A percentile compares a stretch with the other conserved stretches of the same genome.
Evolutionary conservation across 768 basidiomycete genomes (phyloP).

Genomic region (Leccinum subtestaceum): DNA sequence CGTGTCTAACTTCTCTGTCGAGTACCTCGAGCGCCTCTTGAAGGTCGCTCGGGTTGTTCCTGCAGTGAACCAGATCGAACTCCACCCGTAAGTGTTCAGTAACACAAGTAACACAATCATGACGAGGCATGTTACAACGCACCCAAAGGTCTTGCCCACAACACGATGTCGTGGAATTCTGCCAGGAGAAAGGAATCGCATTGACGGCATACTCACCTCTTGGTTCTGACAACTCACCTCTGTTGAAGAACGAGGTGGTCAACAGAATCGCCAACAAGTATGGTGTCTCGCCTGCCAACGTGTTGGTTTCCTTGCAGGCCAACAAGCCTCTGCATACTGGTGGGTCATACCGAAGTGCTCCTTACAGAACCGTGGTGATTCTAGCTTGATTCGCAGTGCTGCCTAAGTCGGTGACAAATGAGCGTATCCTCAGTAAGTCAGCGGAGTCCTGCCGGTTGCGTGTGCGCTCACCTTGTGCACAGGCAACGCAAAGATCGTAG

Average conservation of each 20-base stretch:
- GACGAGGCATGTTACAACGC: background rate
- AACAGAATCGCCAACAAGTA: slow-evolving; percentile 61
- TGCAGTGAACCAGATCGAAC: slow-evolving; percentile 78
- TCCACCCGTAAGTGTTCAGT: slow-evolving; percentile 54
- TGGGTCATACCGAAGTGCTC: slow-evolving; percentile 14
- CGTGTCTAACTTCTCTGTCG: slow-evolving; percentile 70
- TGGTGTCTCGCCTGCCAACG: slow-evolving; percentile 55
- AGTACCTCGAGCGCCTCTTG: slow-evolving; percentile 61
- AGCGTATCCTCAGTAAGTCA: slow-evolving; percentile 54
- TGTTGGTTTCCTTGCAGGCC: slow-evolving; percentile 72
- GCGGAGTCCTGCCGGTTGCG: background rate
- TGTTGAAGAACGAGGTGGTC: slow-evolving; percentile 59
- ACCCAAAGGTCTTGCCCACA: slow-evolving; percentile 56
- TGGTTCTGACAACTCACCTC: slow-evolving; percentile 66
- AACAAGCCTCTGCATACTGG: slow-evolving; percentile 59
- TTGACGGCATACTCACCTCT: slow-evolving; percentile 80
- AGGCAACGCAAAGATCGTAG: slow-evolving; percentile 61
- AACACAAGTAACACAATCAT: background rate
- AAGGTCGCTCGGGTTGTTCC: slow-evolving; percentile 55
- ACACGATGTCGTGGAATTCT: slow-evolving; percentile 61
- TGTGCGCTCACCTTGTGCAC: background rate
- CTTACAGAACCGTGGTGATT: slow-evolving; percentile 12
- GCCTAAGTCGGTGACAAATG: slow-evolving; percentile 72
- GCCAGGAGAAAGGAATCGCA: slow-evolving; percentile 60
- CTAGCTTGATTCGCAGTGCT: slow-evolving; percentile 42